phyloP scores from a whole-genome alignment of 148 eudicot species.

The Arctostaphylos glauca region DNA sequence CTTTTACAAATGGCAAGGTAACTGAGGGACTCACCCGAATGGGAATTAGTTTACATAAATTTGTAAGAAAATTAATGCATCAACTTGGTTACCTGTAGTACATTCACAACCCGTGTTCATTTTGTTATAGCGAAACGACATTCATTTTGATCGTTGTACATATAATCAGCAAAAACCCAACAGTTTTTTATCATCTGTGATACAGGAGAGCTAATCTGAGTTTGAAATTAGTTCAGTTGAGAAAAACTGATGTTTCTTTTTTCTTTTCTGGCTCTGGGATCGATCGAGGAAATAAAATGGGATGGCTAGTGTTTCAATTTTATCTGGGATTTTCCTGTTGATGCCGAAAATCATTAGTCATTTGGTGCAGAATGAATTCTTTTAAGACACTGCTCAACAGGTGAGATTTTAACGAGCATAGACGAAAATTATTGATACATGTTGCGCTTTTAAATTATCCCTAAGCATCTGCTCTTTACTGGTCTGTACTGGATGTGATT shows the following conservation, averaged over 20 bases:
- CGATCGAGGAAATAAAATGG: not conserved
- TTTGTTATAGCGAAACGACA: not conserved
- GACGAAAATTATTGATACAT: not conserved
- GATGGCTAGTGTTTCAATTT: not conserved
- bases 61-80: not conserved
- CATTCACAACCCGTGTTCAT: not conserved
- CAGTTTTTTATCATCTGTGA: not conserved
- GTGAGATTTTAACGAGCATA: not conserved
- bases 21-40: not conserved
- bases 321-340: not conserved
- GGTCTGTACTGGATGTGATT: too few species aligned
- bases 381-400: not conserved
- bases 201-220: not conserved
- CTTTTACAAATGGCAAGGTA: not conserved
- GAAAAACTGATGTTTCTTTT: not conserved
- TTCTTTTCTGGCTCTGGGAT: not conserved
- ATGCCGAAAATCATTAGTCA: not conserved
- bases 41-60: not conserved
- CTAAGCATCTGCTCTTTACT: too few species aligned
- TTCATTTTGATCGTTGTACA: constrained; percentile 1
- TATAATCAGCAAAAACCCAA: not conserved
- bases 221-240: not conserved
- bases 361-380: not conserved
- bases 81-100: not conserved
- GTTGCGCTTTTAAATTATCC: not conserved